These are phyloP conservation scores for Eugenia klotzschiana DNA, from an alignment of 441 rosid genomes.

Conservation along the genomic window DNA sequence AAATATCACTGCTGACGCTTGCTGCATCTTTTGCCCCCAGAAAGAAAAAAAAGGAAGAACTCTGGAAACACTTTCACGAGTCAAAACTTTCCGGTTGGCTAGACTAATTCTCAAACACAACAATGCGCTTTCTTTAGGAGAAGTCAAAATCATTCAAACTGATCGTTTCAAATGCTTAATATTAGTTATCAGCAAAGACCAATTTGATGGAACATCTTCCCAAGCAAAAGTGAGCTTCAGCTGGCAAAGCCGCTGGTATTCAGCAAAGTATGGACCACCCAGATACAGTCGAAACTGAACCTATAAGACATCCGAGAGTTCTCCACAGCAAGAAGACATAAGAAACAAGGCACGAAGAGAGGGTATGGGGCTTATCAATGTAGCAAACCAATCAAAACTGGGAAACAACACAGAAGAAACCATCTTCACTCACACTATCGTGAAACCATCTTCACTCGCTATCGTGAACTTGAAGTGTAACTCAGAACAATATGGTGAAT, in stretches of 20 bases:
- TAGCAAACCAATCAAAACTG: background rate
- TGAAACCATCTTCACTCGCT: background rate
- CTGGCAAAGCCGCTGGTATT: background rate
- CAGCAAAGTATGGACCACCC: background rate
- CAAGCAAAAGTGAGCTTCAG: background rate
- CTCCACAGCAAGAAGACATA: background rate
- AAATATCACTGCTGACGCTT: background rate
- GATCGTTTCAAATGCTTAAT: background rate
- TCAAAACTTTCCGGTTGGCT: background rate
- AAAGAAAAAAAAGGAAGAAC: background rate
- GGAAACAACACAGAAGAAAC: background rate
- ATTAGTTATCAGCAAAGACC: background rate
- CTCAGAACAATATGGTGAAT: conserved; percentile 6
- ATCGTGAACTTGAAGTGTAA: conserved; percentile 8
- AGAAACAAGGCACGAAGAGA: background rate
- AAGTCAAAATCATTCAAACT: background rate
- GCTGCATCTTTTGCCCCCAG: background rate
- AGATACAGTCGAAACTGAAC: background rate
- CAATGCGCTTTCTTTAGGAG: background rate
- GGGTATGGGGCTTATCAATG: background rate
- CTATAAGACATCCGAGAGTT: background rate
- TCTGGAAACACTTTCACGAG: background rate
- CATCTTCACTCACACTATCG: background rate
- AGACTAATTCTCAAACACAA: background rate
- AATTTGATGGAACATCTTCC: background rate